Base-by-base conservation (phyloP, 805 yeast species). In the Komagataella ulmi region DNA sequence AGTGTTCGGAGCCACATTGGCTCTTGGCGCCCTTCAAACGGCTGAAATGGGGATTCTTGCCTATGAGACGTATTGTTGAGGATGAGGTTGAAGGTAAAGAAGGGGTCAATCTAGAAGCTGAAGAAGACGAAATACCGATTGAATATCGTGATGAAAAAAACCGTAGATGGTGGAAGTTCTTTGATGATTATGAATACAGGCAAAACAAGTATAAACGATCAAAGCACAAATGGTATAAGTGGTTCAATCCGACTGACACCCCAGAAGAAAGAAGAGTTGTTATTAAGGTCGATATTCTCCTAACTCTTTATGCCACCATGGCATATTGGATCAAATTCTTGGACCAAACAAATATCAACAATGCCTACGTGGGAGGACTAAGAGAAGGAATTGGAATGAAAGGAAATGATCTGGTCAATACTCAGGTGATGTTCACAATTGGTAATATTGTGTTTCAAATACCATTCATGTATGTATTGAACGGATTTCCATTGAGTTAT, bases 321-420 rank as follows among this genome's bases (percentile, higher is more conserved):
- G 40, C 40, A 10, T 30, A 30, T 30, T 30, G 40, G 40, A 30
- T 30, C 8, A 30, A 45, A 45, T 24, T 24, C 7, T 45, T 50
- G 12, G 44, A 50, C 44, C 51, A 45, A 24, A 24, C 77, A 47
- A 84, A 83, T 62, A 66, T 79, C 52, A 74, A 73, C 54, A 80
- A 82, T 58, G 88, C 88, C 1, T 83, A 81, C 58, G 81, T 79
- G 45, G 74, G 81, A 17, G 84, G 86, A 18, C 71, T 84, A 77
- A 64, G 73, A 53, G 80, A 75, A 56, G 80, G 70, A 48, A 65
- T 83, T 44, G 69, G 70, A 3, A 74, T 85, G 75, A 58, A 70
- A 51, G 86, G 85, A 10, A 76, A 81, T 59, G 87, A 83, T 56
- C 70, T 81, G 53, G 77, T 79, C 49, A 68, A 80, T 55, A 74